Percentiles rank a stretch among this genome's conserved stretches.
These are phyloP conservation scores for Scytalidium sp. DNA, from an alignment of 2,329 filamentous ascomycete genomes.

Conservation along the genomic window DNA sequence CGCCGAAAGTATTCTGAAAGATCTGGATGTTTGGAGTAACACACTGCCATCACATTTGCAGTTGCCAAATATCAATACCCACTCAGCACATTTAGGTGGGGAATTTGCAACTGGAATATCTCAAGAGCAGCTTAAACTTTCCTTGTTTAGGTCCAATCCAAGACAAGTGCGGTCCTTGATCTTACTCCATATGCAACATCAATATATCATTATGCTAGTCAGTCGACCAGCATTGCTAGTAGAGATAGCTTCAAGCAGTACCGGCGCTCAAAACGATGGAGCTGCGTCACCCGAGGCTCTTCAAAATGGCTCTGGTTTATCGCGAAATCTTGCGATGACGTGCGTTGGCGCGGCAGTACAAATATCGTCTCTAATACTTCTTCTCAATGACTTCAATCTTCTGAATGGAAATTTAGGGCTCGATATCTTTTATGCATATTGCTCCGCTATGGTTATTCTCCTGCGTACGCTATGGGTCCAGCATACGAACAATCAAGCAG, in stretches of 20 bases:
- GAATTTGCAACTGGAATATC: too few relatives aligned
- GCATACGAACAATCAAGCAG: too few relatives aligned
- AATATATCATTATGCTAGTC: background rate
- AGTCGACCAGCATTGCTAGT: background rate
- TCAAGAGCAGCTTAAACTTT: too few relatives aligned
- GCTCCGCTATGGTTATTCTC: slow-evolving; percentile 29
- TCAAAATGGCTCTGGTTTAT: too few relatives aligned
- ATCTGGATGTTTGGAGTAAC: slow-evolving; percentile 15
- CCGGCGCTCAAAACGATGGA: too few relatives aligned
- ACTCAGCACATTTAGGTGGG: too few relatives aligned
- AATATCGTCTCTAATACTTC: slow-evolving; percentile 27
- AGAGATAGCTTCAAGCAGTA: background rate
- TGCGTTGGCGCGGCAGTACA: slow-evolving; percentile 12
- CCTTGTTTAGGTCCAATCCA: too few relatives aligned
- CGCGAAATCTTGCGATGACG: slow-evolving; percentile 17
- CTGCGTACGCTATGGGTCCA: slow-evolving; percentile 16
- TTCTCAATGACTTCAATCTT: slow-evolving; percentile 30
- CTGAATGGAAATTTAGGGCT: slow-evolving; percentile 32
- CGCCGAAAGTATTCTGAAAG: slow-evolving; percentile 18
- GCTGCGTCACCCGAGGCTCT: too few relatives aligned
- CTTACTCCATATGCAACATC: background rate
- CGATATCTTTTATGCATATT: slow-evolving; percentile 34
- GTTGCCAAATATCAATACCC: background rate
- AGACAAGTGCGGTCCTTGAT: too few relatives aligned
- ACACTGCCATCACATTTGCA: slow-evolving; percentile 16